Percentiles rank a stretch among this genome's conserved stretches.
These are phyloP conservation scores for Solidago caesia DNA, from an alignment of 129 eudicot genomes.

Conservation along the genomic window DNA sequence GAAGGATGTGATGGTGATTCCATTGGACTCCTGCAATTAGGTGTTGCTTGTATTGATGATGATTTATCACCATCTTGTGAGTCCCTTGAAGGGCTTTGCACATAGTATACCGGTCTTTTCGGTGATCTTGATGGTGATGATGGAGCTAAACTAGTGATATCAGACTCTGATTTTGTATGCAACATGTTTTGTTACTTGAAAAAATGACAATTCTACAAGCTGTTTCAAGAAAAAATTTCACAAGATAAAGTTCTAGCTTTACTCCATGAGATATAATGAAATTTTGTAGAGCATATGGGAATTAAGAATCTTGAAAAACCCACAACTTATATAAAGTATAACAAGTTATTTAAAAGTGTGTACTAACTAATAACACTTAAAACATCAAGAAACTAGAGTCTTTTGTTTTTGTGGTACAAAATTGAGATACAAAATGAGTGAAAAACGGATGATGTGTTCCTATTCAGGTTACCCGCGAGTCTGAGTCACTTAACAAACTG, in stretches of 20 bases:
- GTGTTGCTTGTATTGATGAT: conserved; percentile 84
- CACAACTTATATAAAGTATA: conserved; percentile 15
- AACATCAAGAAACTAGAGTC: conserved; percentile 17
- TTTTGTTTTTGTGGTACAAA: background rate
- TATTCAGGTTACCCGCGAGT: too few relatives aligned
- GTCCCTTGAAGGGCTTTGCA: conserved; percentile 97
- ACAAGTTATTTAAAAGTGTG: background rate
- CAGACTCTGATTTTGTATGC: conserved; percentile 92
- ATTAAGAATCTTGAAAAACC: conserved; percentile 26
- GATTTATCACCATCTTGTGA: conserved; percentile 97
- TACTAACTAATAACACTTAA: background rate
- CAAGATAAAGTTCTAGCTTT: conserved; percentile 22
- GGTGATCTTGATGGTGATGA: conserved; percentile 97
- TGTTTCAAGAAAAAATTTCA: background rate
- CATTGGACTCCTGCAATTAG: conserved; percentile 73
- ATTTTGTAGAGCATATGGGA: conserved; percentile 15
- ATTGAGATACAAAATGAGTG: conserved; percentile 3
- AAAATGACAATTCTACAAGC: background rate
- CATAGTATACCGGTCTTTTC: conserved; percentile 74
- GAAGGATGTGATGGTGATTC: conserved; percentile 99
- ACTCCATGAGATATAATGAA: conserved; percentile 9
- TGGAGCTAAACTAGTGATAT: conserved; percentile 87
- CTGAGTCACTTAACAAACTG: background rate
- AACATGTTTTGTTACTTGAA: conserved; percentile 40
- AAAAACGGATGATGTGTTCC: background rate